A percentile compares a stretch with the other conserved stretches of the same genome.
phyloP scores from a whole-genome alignment of 495 filamentous ascomycete species.

The Lasiosphaeris hirsuta region DNA sequence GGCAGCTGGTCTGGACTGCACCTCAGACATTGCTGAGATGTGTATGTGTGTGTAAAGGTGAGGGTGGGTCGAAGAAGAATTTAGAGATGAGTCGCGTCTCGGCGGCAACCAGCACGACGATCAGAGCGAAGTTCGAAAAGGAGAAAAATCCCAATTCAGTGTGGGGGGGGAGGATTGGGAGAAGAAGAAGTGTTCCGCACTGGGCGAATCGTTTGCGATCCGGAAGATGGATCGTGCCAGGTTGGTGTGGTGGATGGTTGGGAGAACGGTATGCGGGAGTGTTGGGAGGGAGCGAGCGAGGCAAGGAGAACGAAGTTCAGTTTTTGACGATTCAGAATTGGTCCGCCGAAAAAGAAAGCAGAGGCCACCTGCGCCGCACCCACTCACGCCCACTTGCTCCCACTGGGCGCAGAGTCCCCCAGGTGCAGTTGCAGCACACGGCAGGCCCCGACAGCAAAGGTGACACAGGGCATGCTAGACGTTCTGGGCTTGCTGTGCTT shows the following conservation, averaged over 20 bases:
- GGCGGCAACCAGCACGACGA: constrained; percentile 26
- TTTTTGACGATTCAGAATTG: constrained; percentile 36
- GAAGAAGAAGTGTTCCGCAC: constrained; percentile 28
- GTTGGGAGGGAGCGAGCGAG: constrained; percentile 25
- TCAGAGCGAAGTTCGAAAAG: constrained; percentile 29
- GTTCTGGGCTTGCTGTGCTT: no score
- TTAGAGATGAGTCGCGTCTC: constrained; percentile 45
- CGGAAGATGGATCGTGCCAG: constrained; percentile 32
- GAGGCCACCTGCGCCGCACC: constrained; percentile 19
- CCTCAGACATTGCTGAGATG: constrained; percentile 80
- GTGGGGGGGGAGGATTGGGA: constrained; percentile 10
- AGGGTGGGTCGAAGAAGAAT: constrained; percentile 14
- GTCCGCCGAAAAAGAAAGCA: constrained; percentile 25
- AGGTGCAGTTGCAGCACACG: no score
- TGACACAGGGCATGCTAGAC: no score
- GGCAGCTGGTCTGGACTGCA: constrained; percentile 70
- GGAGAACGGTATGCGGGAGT: constrained; percentile 17
- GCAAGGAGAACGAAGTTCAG: constrained; percentile 24
- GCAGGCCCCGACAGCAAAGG: no score
- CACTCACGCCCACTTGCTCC: not conserved
- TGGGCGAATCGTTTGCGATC: constrained; percentile 33
- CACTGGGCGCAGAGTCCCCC: no score
- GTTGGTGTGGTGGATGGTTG: constrained; percentile 19
- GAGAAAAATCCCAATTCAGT: constrained; percentile 33
- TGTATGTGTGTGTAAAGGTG: constrained; percentile 26